phyloP scores from a whole-genome alignment of 495 filamentous ascomycete genomes.

The Penicillium atrosanguineum region DNA sequence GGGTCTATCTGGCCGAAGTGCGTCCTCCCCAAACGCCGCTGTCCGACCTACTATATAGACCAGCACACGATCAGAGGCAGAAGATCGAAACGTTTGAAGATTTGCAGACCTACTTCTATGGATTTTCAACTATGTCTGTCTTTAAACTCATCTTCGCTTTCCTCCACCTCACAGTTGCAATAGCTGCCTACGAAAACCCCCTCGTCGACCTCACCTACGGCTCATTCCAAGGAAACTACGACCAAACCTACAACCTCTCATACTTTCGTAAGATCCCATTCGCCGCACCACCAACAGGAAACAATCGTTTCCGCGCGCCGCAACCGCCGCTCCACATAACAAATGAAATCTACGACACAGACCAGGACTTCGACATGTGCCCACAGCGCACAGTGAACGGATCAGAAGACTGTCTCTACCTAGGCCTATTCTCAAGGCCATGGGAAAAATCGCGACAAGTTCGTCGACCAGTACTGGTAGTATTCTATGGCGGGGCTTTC shows the following conservation, averaged over 20 bases:
- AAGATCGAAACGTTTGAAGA: too few species aligned
- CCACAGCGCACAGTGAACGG: slow-evolving; percentile 58
- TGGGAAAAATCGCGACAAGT: slow-evolving; percentile 37
- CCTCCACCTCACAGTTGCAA: slow-evolving; percentile 9
- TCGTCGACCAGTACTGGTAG: slow-evolving; percentile 55
- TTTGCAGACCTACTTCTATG: not conserved
- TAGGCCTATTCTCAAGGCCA: slow-evolving; percentile 57
- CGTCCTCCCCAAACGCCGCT: not conserved
- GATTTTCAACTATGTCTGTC: not conserved
- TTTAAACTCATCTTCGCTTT: not conserved
- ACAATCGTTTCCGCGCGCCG: slow-evolving; percentile 55
- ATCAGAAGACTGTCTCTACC: slow-evolving; percentile 61
- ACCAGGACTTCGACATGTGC: slow-evolving; percentile 56
- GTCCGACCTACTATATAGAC: slow-evolving; percentile 14
- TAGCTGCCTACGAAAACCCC: slow-evolving; percentile 23
- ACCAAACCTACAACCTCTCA: slow-evolving; percentile 46
- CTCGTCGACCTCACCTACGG: slow-evolving; percentile 50
- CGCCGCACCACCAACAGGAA: slow-evolving; percentile 53
- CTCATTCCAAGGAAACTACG: slow-evolving; percentile 57
- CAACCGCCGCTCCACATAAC: slow-evolving; percentile 48
- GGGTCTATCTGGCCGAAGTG: not conserved
- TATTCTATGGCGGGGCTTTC: slow-evolving; percentile 62
- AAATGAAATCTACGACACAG: slow-evolving; percentile 53
- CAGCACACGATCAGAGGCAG: not conserved
- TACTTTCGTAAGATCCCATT: slow-evolving; percentile 60